A percentile compares a stretch with the other conserved stretches of the same genome.
These are phyloP conservation scores for Agaricus subrufescens DNA, from an alignment of 768 basidiomycete genomes.

Conservation along the genomic window DNA sequence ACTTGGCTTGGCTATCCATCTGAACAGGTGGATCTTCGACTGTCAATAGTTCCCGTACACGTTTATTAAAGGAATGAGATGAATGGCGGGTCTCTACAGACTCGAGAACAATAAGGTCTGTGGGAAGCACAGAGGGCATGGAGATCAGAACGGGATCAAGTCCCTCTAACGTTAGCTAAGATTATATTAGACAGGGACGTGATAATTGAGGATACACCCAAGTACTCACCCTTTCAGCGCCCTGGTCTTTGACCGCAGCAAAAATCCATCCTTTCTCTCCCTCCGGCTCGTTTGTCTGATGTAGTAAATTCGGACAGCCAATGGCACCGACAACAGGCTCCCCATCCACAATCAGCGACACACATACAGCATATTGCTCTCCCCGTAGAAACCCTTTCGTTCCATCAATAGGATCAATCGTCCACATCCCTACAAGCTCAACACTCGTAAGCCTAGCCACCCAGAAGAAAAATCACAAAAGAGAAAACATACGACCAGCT, in stretches of 20 bases:
- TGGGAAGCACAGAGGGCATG: constrained; percentile 38
- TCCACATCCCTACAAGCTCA: constrained; percentile 66
- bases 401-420: constrained; percentile 87
- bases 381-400: constrained; percentile 92
- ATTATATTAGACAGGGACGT: neutral
- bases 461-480: neutral
- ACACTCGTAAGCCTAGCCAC: neutral
- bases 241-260: constrained; percentile 81
- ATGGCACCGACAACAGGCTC: constrained; percentile 80
- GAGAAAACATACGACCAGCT: constrained; percentile 58
- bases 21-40: constrained; percentile 63
- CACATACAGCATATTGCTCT: constrained; percentile 90
- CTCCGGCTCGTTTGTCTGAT: constrained; percentile 46
- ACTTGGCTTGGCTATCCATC: constrained; percentile 98
- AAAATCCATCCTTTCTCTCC: constrained; percentile 77
- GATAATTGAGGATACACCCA: neutral
- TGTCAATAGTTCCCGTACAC: constrained; percentile 61
- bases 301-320: constrained; percentile 88
- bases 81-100: constrained; percentile 91
- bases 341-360: constrained; percentile 78
- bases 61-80: constrained; percentile 80
- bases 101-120: constrained; percentile 71
- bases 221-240: constrained; percentile 35
- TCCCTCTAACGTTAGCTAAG: constrained; percentile 50
- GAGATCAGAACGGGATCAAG: constrained; percentile 33